Evolutionary conservation across 2,329 filamentous ascomycete genomes (phyloP).

Genomic region (Pezicula neosporulosa): DNA sequence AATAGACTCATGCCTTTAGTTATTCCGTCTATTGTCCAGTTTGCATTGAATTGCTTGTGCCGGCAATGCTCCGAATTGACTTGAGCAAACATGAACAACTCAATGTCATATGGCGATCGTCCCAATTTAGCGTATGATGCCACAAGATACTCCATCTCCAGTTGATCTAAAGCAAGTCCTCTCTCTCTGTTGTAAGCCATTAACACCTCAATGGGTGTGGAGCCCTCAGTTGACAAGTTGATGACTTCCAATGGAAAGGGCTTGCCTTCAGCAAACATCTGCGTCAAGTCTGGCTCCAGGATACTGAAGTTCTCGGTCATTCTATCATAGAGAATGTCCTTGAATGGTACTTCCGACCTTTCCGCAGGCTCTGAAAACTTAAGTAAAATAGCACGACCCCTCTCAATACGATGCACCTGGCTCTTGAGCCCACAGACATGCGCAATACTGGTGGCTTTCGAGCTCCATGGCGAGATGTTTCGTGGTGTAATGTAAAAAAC

Average conservation of each 20-base stretch:
- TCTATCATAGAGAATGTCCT: constrained; percentile 79
- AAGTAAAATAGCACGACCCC: constrained; percentile 74
- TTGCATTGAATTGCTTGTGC: constrained; percentile 90
- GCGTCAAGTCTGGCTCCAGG: constrained; percentile 62
- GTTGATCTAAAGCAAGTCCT: constrained; percentile 81
- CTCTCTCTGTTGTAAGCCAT: constrained; percentile 79
- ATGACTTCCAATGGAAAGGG: constrained; percentile 68
- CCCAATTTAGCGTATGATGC: constrained; percentile 67
- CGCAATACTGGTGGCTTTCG: constrained; percentile 90
- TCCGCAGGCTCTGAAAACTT: constrained; percentile 51
- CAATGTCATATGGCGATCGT: constrained; percentile 71
- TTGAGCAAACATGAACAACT: constrained; percentile 99
- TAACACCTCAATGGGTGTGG: constrained; percentile 66
- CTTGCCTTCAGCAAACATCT: constrained; percentile 73
- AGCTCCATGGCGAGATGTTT: constrained; percentile 95
- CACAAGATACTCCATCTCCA: constrained; percentile 93
- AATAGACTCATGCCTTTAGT: constrained; percentile 80
- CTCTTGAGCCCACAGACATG: constrained; percentile 81
- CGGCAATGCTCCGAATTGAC: constrained; percentile 93
- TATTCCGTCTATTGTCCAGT: constrained; percentile 89
- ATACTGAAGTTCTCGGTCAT: constrained; percentile 86
- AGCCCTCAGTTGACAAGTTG: constrained; percentile 64
- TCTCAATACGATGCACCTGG: constrained; percentile 74
- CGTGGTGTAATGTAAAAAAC: constrained; percentile 70
- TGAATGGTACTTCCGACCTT: constrained; percentile 46